Base-by-base conservation (phyloP, 352 stramenopile genomes). In the Phytophthora cryptogea region DNA sequence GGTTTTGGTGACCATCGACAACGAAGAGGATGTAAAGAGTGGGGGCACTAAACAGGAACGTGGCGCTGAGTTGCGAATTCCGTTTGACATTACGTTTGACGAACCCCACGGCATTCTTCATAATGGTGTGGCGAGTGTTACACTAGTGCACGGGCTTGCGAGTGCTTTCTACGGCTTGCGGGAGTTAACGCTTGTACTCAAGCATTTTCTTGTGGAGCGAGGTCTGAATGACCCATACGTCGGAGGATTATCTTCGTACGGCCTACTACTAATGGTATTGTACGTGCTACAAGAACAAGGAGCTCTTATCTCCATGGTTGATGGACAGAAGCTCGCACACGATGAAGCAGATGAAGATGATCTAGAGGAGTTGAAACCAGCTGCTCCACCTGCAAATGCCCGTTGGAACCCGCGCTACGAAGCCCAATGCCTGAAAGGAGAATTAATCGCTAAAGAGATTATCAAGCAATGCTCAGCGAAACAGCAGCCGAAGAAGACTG, bases 171-270 rank as follows among this genome's bases (percentile, higher is more conserved):
- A 90, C 39, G 87, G 86, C 0, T 56, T 97, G 20, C 72, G 80
- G 0, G 88, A 96, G 46, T 51, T 97, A 13, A 88, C 85, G 0
- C 70, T 97, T 23, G 86, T 97, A 8, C 66, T 97, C 17, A 97
- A 97, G 66, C 78, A 94, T 48, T 96, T 97, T 49, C 62, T 97
- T 7, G 86, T 81, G n/a, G 87, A 90, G 32, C 79, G 90, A 26
- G 77, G 80, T 5, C 56, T 96, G 8, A 97, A 97, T 51, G 89
- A 97, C 50, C 88, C 90, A 8, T 97, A 94, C 54, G 70, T 92
- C 14, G 91, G 91, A n/a, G 91, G 91, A 0, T 68, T 97, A 4
- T 96, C 88, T 2, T 96, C 86, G 2, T 97, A 97, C 40, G 88
- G 89, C 2, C 64, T 97, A 10, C 54, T 93, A 11, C 50, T 95